Conservation (phyloP, 108 stramenopile species). For the Skeletonema marinoi region DNA sequence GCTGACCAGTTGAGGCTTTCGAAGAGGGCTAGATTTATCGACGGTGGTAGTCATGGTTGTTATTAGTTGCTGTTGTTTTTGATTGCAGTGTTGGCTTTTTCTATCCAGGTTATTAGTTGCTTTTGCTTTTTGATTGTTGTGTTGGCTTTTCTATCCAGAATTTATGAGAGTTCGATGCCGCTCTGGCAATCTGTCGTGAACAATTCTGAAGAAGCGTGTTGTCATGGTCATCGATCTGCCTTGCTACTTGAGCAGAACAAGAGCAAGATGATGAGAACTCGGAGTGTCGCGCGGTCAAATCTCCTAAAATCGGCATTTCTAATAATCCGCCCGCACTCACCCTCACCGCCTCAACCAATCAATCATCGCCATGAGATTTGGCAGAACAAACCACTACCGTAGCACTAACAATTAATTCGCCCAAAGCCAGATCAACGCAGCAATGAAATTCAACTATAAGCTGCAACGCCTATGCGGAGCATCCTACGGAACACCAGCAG, state of each 20-base stretch:
- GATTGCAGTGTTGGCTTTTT: neutral
- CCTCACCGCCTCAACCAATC: neutral
- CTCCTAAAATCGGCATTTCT: neutral
- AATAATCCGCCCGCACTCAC: neutral
- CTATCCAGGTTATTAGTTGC: too few species aligned
- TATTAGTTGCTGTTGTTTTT: neutral
- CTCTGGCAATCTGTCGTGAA: neutral
- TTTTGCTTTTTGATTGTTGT: too few species aligned
- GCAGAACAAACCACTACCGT: neutral
- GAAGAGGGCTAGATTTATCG: neutral
- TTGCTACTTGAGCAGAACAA: neutral
- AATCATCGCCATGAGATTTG: neutral
- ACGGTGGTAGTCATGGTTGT: neutral
- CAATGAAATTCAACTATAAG: conserved; percentile 94
- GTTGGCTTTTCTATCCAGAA: neutral
- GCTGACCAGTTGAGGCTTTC: neutral
- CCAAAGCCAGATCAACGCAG: neutral
- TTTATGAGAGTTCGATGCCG: neutral
- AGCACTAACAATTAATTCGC: neutral
- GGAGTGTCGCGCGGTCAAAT: neutral
- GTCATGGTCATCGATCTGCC: neutral
- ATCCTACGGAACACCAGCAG: conserved; percentile 85
- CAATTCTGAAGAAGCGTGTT: neutral
- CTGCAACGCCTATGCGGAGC: conserved; percentile 93
- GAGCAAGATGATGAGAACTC: neutral